Conservation (phyloP, 2,329 filamentous ascomycete genomes). For the Aureobasidium melanogenum region DNA sequence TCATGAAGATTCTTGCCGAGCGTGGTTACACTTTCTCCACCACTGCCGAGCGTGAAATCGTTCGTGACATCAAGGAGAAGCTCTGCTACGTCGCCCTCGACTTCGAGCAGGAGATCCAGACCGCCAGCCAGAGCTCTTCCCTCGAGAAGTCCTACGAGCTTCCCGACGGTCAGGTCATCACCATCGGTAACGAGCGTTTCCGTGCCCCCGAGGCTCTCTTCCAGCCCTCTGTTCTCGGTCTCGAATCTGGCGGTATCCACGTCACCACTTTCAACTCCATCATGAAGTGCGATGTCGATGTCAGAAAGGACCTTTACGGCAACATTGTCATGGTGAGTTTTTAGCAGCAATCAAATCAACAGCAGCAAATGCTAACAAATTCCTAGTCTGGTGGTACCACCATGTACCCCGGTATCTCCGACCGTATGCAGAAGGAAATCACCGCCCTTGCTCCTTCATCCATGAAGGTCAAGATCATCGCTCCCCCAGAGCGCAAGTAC, state of each 20-base stretch:
- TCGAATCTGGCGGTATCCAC: slow-evolving; percentile 98
- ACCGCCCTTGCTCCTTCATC: slow-evolving; percentile 97
- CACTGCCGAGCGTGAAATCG: slow-evolving; percentile 99
- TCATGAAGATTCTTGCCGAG: slow-evolving; percentile 99
- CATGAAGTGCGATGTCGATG: slow-evolving; percentile 99
- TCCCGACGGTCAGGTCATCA: slow-evolving; percentile 99
- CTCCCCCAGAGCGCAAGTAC: slow-evolving; percentile 99
- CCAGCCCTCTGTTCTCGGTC: slow-evolving; percentile 96
- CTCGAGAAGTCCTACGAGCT: slow-evolving; percentile 99
- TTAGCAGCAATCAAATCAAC: slow-evolving; percentile 10
- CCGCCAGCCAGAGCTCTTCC: slow-evolving; percentile 94
- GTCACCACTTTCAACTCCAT: slow-evolving; percentile 99
- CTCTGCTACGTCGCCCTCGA: slow-evolving; percentile 99
- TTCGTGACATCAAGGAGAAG: slow-evolving; percentile 99
- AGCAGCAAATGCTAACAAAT: slow-evolving; percentile 26
- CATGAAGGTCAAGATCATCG: slow-evolving; percentile 99
- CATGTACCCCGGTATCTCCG: slow-evolving; percentile 99
- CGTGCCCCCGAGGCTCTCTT: slow-evolving; percentile 98
- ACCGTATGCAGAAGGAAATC: slow-evolving; percentile 99
- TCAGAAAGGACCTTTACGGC: slow-evolving; percentile 99
- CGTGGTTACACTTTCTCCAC: slow-evolving; percentile 99
- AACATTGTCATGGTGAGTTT: slow-evolving; percentile 98
- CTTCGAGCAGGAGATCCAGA: slow-evolving; percentile 99
- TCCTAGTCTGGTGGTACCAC: slow-evolving; percentile 96
- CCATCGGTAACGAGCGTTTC: slow-evolving; percentile 99